Evolutionary conservation across 768 basidiomycete genomes (phyloP).

Genomic region (Termitomyces titanicus): DNA sequence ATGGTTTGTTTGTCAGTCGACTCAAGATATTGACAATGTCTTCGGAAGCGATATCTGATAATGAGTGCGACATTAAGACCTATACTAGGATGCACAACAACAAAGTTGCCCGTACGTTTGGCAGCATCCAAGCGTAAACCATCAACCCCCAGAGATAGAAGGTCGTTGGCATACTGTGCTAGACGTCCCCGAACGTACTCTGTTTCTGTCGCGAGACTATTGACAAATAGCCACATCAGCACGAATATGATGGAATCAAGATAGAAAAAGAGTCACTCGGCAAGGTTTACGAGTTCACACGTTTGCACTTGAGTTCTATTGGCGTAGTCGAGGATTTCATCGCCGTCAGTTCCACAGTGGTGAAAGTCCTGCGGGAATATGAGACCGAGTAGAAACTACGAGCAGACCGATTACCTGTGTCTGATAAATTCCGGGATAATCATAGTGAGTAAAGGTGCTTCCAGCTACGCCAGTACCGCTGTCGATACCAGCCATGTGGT

Average conservation of each 20-base stretch:
- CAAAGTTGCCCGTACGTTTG: constrained; percentile 41
- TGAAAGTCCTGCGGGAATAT: constrained; percentile 46
- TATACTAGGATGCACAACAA: not conserved
- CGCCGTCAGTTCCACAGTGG: constrained; percentile 52
- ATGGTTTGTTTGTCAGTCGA: constrained; percentile 38
- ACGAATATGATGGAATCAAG: not conserved
- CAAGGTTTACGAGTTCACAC: constrained; percentile 47
- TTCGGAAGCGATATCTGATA: constrained; percentile 46
- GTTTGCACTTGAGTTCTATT: constrained; percentile 56
- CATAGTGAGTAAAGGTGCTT: constrained; percentile 50
- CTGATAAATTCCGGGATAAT: constrained; percentile 47
- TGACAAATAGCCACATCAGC: not conserved
- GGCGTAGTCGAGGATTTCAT: constrained; percentile 53
- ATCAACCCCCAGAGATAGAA: constrained; percentile 58
- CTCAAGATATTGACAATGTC: constrained; percentile 54
- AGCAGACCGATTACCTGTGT: constrained; percentile 36
- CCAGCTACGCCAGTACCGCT: constrained; percentile 49
- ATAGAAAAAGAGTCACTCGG: constrained; percentile 35
- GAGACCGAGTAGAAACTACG: constrained; percentile 4
- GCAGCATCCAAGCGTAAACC: constrained; percentile 63
- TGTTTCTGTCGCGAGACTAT: constrained; percentile 59
- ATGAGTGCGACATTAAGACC: not conserved
- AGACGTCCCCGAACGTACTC: constrained; percentile 54
- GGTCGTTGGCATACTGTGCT: constrained; percentile 55
- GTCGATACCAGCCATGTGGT: constrained; percentile 58